These are phyloP conservation scores for Ustilago xerochloae DNA, from an alignment of 1,284 basidiomycete genomes.

Conservation along the genomic window DNA sequence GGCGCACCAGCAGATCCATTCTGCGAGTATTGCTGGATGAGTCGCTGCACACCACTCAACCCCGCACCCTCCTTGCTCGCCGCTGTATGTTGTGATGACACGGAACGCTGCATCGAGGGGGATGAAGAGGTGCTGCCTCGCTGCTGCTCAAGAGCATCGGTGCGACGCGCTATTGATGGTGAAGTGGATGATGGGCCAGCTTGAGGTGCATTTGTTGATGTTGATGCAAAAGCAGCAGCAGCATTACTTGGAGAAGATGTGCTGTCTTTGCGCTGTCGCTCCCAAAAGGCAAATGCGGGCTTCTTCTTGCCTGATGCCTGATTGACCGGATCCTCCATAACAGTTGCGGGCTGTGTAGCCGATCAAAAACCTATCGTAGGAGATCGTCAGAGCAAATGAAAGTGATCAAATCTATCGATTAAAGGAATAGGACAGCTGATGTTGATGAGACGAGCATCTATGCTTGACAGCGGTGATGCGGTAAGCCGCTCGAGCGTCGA, in stretches of 20 bases:
- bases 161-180: slow-evolving; percentile 12
- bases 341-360: background rate
- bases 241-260: slow-evolving; percentile 1
- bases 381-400: too few species aligned
- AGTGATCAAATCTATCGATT: background rate
- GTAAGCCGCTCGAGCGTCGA: slow-evolving; percentile 3
- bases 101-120: slow-evolving; percentile 9
- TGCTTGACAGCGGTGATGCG: background rate
- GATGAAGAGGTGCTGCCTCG: slow-evolving; percentile 4
- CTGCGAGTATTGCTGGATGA: slow-evolving; percentile 45
- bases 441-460: background rate
- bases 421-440: background rate
- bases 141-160: slow-evolving; percentile 12
- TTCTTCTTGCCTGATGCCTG: slow-evolving; percentile 31
- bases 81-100: slow-evolving; percentile 2
- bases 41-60: slow-evolving; percentile 38
- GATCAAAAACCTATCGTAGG: background rate
- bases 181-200: slow-evolving; percentile 2
- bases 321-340: slow-evolving; percentile 44
- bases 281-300: slow-evolving; percentile 48
- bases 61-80: background rate
- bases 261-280: slow-evolving; percentile 30
- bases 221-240: background rate
- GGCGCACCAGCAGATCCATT: slow-evolving; percentile 6
- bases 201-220: background rate